Conservation (phyloP, 1,284 basidiomycete genomes). For the Phlebopus sp. region DNA sequence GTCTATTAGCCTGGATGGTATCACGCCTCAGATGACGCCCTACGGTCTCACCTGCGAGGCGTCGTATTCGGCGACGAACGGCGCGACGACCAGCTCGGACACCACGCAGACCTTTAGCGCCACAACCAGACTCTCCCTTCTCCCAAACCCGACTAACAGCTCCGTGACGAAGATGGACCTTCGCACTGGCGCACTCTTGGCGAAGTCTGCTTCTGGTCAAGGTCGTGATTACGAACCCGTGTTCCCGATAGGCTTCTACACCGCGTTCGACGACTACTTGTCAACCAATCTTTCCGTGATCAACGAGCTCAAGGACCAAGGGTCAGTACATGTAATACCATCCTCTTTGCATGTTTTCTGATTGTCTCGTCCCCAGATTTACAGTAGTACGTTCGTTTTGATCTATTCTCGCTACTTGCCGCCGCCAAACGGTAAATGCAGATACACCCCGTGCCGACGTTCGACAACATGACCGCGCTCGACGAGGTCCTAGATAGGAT, state of each 20-base stretch:
- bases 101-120: too few relatives aligned
- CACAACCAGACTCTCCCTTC: too few relatives aligned
- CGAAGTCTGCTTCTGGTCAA: slow-evolving; percentile 47
- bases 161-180: too few relatives aligned
- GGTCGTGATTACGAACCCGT: slow-evolving; percentile 55
- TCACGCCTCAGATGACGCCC: slow-evolving; percentile 25
- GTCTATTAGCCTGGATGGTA: slow-evolving; percentile 21
- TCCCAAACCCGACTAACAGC: too few relatives aligned
- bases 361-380: slow-evolving; percentile 21
- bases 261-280: slow-evolving; percentile 53
- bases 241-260: slow-evolving; percentile 75
- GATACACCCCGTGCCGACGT: slow-evolving; percentile 48
- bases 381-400: slow-evolving; percentile 19
- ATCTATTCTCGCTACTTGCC: slow-evolving; percentile 1
- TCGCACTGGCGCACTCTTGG: too few relatives aligned
- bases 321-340: slow-evolving; percentile 54
- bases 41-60: too few relatives aligned
- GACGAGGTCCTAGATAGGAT: slow-evolving; percentile 62
- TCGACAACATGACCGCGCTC: slow-evolving; percentile 46
- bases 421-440: slow-evolving; percentile 63
- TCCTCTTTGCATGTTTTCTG: too few relatives aligned
- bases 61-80: too few relatives aligned
- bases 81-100: too few relatives aligned
- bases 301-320: slow-evolving; percentile 56
- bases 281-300: slow-evolving; percentile 56